Evolutionary conservation across 2,329 filamentous ascomycete species (phyloP), one percentile per base, ranked within the genome.

Genomic region (Aspergillus proliferans): DNA sequence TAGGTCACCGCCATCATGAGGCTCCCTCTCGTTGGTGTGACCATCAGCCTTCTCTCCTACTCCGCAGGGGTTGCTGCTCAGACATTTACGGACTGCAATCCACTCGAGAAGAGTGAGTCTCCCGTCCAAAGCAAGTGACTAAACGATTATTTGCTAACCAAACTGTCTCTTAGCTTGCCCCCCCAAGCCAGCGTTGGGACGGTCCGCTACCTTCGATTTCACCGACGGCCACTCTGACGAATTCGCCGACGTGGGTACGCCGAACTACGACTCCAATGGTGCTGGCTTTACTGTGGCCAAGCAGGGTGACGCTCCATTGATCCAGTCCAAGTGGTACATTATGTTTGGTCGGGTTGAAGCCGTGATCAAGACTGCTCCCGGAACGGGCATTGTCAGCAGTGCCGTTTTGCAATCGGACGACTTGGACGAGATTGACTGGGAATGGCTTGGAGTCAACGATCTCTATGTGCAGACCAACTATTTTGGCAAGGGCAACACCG

Each of bases 321-420:
- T 98, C 52, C 80, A 80, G 56, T 95, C 90, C 52, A 82, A 93
- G 62, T 97, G 95, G 81, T 97, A 96, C 77, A 95, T 98, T 74
- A 97, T 98, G 93, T 98, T 96, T 68, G 93, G 93, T 58, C 87
- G 85, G 55, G 87, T 96, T 64, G 87, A 95, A 57, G 82, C 91
- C 58, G 85, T 82, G 28, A 79, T 96, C 75, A 91, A 92, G 71
- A 84, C 88, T 22, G 90, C 93, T 8, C 85, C 90, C 0, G 93
- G 93, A 6, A 84, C 82, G 8, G 93, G 93, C 51, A 96, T 98
- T 60, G 91, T 98, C 56, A 95, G 88, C 69, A 93, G 89, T 42
- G 80, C 93, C 10, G 89, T 98, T 7, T 76, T 98, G 56, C 85
- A 95, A 71, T 96, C 91, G 12, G 92, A 97, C 68, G 81, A 82